phyloP scores from a whole-genome alignment of 306 rosid genomes.

The Rosa multiflora region DNA sequence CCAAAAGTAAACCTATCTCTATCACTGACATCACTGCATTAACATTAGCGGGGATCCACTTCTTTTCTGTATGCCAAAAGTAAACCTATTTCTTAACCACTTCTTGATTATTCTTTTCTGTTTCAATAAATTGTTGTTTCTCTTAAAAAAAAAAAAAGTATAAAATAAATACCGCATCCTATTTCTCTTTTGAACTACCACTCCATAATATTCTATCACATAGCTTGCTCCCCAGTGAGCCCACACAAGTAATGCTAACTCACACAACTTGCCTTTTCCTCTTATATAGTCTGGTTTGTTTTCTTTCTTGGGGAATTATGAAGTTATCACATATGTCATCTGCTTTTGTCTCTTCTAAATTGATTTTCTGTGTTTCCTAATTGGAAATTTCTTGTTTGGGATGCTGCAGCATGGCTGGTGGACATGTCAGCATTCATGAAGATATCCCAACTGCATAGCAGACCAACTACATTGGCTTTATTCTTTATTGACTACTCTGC shows the following conservation, averaged over 20 bases:
- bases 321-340: no score
- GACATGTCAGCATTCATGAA: background rate
- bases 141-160: background rate
- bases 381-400: constrained; percentile 7
- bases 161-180: background rate
- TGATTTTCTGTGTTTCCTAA: no score
- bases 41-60: background rate
- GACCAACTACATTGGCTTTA: no score
- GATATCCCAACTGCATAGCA: no score
- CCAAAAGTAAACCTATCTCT: background rate
- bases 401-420: constrained; percentile 80
- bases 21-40: background rate
- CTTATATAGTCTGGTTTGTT: no score
- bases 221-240: background rate
- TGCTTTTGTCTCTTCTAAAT: no score
- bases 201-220: background rate
- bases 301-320: no score
- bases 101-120: background rate
- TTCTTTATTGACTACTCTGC: no score
- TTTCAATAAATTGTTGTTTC: background rate
- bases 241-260: background rate
- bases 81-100: background rate
- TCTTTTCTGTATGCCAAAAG: background rate
- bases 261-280: background rate
- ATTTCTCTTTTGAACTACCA: background rate